Base-by-base conservation (phyloP, 1,284 basidiomycete species). In the Microstroma glucosiphilum region DNA sequence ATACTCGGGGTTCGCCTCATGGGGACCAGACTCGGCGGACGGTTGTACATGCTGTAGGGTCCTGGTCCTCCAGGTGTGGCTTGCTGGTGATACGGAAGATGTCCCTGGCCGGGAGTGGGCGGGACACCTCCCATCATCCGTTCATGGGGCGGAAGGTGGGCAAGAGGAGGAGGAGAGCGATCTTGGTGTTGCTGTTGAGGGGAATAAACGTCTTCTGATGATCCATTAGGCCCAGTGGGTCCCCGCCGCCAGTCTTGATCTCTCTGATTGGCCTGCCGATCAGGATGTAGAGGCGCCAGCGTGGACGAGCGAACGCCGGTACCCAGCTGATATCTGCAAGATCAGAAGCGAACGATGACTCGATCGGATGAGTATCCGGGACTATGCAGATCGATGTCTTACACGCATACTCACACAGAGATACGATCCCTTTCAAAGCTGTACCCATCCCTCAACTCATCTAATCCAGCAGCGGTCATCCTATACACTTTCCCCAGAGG, bases 1-100 rank as follows among this genome's bases (percentile, higher is more conserved):
- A 48, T 12, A 48, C 46, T 48, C 7, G 46, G 46, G 7, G 46
- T 48, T 12, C 46, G 46, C 46, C 17, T 3, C 23, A 23, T n/a
- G 17, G n/a, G 46, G 12, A 7, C 46, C 46, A 48, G 17, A 12
- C 46, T 23, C 7, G 17, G 46, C 3, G 46, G 46, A n/a, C 23
- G 46, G 46, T n/a, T 48, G 17, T n/a, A 23, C n/a, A 48, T 48
- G 46, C 17, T n/a, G 46, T 23, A 23, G n/a, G 17, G 46, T 48
- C 46, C 17, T 7, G 23, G 46, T 48, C 46, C 30, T 9, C 30
- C 30, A 4, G 46, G 46, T 6, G 23, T n/a, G 46, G n/a, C 46
- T 48, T 48, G 46, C 46, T 48, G 46, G 46, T 48, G 46, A 48
- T 48, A 23, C 12, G 46, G n/a, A 48, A n/a, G 46, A n/a, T 23